Evolutionary conservation across 768 basidiomycete genomes (phyloP).

Genomic region (Boletus rufocinnamomeus): DNA sequence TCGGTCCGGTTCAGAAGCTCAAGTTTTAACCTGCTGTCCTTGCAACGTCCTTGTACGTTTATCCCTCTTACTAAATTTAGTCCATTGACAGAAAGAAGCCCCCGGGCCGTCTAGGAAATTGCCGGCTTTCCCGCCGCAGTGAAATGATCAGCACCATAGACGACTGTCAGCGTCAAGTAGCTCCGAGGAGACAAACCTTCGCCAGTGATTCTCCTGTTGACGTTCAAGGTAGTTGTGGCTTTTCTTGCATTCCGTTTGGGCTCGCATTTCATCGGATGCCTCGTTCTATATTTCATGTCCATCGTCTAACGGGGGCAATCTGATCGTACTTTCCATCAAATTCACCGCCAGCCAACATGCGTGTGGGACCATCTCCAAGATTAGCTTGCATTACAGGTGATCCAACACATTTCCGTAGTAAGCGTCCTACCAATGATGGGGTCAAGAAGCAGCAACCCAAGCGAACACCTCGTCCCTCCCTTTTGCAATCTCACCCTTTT

Average conservation of each 20-base stretch:
- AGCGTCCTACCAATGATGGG: neutral
- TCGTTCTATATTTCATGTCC: neutral
- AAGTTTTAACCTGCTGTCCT: neutral
- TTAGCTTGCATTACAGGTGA: conserved; percentile 1
- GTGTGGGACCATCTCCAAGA: neutral
- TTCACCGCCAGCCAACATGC: neutral
- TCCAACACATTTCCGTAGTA: neutral
- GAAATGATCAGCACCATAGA: neutral
- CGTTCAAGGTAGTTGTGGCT: neutral
- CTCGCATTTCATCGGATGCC: neutral
- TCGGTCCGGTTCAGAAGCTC: conserved; percentile 8
- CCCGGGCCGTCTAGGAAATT: neutral
- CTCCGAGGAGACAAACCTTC: neutral
- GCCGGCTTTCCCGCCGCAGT: neutral
- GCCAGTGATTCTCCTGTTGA: neutral
- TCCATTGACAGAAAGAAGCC: neutral
- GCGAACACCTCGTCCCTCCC: conserved; percentile 46
- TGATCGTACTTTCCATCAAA: neutral
- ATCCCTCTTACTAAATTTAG: neutral
- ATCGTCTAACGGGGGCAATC: neutral
- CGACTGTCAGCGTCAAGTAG: neutral
- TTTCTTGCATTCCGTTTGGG: neutral
- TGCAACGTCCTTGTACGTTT: conserved; percentile 8
- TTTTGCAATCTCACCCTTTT: conserved; percentile 39
- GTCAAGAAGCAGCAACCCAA: conserved; percentile 41